phyloP scores from a whole-genome alignment of 2,329 filamentous ascomycete genomes.

The Paraconiothyrium sp. region DNA sequence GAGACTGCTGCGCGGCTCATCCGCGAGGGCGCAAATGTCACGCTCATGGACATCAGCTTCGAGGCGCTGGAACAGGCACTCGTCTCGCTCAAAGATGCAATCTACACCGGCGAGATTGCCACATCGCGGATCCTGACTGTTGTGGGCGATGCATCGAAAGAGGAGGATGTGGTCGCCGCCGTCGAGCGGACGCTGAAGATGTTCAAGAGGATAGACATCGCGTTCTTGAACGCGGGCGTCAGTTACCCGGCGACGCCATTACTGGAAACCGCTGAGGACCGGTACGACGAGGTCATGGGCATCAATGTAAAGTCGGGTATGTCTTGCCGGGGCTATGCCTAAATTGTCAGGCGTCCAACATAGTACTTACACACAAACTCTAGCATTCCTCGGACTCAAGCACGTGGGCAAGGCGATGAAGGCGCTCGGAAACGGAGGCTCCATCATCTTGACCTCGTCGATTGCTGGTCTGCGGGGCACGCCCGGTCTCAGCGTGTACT shows the following conservation, averaged over 20 bases:
- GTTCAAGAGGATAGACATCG: slow-evolving; percentile 41
- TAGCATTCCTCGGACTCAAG: slow-evolving; percentile 52
- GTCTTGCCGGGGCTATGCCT: slow-evolving; percentile 11
- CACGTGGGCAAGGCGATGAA: slow-evolving; percentile 48
- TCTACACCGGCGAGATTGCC: slow-evolving; percentile 37
- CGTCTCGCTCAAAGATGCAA: slow-evolving; percentile 37
- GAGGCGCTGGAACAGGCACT: slow-evolving; percentile 38
- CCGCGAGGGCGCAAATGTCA: slow-evolving; percentile 50
- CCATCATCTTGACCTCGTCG: slow-evolving; percentile 52
- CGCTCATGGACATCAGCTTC: slow-evolving; percentile 47
- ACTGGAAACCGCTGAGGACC: slow-evolving; percentile 49
- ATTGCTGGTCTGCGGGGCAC: slow-evolving; percentile 51
- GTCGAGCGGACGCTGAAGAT: slow-evolving; percentile 36
- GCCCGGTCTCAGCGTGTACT: slow-evolving; percentile 49
- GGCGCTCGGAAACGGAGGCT: slow-evolving; percentile 43
- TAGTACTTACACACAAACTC: slow-evolving; percentile 15
- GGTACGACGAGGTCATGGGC: slow-evolving; percentile 49
- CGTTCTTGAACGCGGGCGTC: slow-evolving; percentile 40
- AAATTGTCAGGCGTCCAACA: neutral
- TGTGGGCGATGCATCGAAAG: slow-evolving; percentile 47
- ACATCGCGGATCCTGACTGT: slow-evolving; percentile 42
- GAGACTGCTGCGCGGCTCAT: slow-evolving; percentile 49
- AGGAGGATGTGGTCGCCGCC: slow-evolving; percentile 38
- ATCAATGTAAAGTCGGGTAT: slow-evolving; percentile 52
- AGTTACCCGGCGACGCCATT: slow-evolving; percentile 40